Conservation (phyloP, 148 eudicot species). For the Silene conica region DNA sequence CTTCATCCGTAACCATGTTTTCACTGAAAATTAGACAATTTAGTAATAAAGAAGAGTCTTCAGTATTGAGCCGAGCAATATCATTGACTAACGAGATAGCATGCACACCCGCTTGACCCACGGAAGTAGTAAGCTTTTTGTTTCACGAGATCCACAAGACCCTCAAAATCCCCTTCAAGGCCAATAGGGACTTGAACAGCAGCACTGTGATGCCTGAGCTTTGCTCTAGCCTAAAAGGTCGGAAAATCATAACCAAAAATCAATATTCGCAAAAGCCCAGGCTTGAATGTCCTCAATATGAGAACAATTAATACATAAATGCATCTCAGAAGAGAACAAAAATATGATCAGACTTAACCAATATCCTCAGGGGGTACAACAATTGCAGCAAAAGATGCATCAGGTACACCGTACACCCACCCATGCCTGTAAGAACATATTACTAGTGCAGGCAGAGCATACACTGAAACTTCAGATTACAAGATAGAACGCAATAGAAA, state of each 20-base stretch:
- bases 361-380: background rate
- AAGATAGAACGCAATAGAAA: background rate
- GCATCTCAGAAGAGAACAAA: background rate
- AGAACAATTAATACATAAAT: background rate
- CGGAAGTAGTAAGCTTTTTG: constrained; percentile 73
- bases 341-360: background rate
- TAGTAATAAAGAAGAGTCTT: background rate
- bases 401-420: background rate
- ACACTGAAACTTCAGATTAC: background rate
- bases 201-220: constrained; percentile 95
- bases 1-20: constrained; percentile 53
- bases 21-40: constrained; percentile 47
- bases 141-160: constrained; percentile 86
- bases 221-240: constrained; percentile 60
- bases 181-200: constrained; percentile 97
- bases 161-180: constrained; percentile 86
- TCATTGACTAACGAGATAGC: constrained; percentile 19
- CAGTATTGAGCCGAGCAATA: background rate
- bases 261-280: constrained; percentile 1
- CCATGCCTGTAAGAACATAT: background rate
- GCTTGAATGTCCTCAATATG: background rate
- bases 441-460: background rate
- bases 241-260: constrained; percentile 4
- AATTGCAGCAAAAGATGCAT: background rate
- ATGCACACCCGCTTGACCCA: constrained; percentile 83